These are phyloP conservation scores for Barnettozyma pratensis DNA, from an alignment of 805 yeast species.

Conservation along the genomic window DNA sequence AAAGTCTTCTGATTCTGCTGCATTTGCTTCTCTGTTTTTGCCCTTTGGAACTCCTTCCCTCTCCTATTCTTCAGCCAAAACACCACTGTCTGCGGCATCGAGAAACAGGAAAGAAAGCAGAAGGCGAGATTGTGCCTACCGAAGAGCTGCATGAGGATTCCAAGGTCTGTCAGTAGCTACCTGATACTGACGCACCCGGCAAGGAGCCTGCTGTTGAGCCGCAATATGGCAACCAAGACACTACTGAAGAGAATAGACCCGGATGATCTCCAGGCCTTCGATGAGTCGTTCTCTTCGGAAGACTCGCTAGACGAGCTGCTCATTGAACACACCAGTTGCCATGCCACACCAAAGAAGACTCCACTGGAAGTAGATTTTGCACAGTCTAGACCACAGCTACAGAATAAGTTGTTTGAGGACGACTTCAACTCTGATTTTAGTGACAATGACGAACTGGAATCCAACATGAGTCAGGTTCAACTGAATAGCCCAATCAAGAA, in stretches of 20 bases:
- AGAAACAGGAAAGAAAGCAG: no score
- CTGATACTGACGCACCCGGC: background rate
- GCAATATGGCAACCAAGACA: background rate
- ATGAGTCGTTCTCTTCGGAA: slow-evolving; percentile 12
- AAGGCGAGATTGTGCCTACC: no score
- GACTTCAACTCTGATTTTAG: slow-evolving; percentile 2
- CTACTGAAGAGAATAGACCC: slow-evolving; percentile 8
- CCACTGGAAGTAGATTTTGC: background rate
- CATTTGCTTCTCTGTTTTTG: background rate
- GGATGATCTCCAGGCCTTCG: slow-evolving; percentile 20
- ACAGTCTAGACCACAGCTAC: background rate
- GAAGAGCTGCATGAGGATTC: background rate
- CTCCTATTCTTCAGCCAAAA: no score
- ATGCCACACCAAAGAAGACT: background rate
- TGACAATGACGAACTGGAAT: background rate
- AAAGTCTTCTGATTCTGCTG: background rate
- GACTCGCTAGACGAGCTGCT: slow-evolving; percentile 2
- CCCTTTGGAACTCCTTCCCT: no score
- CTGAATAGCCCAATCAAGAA: no score
- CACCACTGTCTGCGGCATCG: no score
- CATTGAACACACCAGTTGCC: background rate
- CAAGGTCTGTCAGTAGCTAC: background rate
- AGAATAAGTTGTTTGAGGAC: background rate
- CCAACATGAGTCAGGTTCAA: background rate
- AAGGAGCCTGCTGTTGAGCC: background rate